Evolutionary conservation across 2,329 filamentous ascomycete species (phyloP), one percentile per base, ranked within the genome.

Genomic region (Alternaria rosae): DNA sequence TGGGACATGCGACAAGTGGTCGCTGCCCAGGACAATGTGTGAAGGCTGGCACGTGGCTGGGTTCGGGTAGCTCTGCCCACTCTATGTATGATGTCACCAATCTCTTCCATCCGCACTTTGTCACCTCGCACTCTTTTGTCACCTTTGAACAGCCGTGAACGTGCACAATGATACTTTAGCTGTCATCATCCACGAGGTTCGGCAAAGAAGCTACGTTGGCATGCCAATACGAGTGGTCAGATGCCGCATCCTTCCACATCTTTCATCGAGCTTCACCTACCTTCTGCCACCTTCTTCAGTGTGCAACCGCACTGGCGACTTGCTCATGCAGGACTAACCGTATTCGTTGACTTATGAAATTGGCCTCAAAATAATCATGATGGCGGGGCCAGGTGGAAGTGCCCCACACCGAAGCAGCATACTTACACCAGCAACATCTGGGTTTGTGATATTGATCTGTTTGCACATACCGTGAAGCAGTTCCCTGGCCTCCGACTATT

Each of bases 271-370:
- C 4, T 11, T 11, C 35, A 38, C 35, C 35, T 38, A 5, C 35
- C 35, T 17, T 38, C 8, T 17, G 3, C n/a, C n/a, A 0, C 2
- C 0, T 38, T 11, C 3, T 38, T 5, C 32, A 3, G 6, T 38
- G 15, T 10, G 32, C 32, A 38, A 38, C 6, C 4, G 32, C 15
- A 38, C 10, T 38, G 7, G 15, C 4, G 32, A 10, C 0, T 3
- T 5, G 1, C 3, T 3, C n/a, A 38, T 38, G 15, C 15, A 11
- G 8, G 1, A 38, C 0, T 2, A 3, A n/a, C 1, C 9, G 4
- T 4, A 10, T 2, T 38, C 15, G 2, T 0, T 5, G 32, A 17
- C 15, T 38, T 38, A n/a, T 4, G 15, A 1, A 38, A n/a, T 13
- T 0, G 32, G 32, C 8, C 32, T 5, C 32, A 17, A 38, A 4